phyloP scores from a whole-genome alignment of 2,329 filamentous ascomycete species.

The Grosmannia clavigera region DNA sequence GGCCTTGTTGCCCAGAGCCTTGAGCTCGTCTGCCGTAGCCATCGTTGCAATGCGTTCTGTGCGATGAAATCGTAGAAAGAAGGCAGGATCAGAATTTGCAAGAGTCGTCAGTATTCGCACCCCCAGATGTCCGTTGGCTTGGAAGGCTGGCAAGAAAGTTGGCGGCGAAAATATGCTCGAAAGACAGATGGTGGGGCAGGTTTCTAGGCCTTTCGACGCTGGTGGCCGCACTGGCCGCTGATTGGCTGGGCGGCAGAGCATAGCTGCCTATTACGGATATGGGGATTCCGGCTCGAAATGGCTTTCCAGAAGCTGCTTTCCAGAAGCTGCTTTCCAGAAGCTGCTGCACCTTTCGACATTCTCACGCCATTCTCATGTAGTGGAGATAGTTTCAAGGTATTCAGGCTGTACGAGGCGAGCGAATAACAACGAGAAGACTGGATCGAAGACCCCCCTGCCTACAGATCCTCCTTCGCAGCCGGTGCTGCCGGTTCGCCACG shows the following conservation, averaged over 20 bases:
- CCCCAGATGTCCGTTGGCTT: neutral
- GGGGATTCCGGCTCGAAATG: neutral
- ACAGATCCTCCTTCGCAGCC: constrained; percentile 5
- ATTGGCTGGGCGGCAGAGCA: neutral
- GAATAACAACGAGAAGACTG: neutral
- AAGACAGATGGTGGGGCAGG: constrained; percentile 5
- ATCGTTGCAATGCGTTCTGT: constrained; percentile 21
- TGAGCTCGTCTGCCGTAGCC: constrained; percentile 65
- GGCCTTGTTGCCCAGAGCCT: constrained; percentile 96
- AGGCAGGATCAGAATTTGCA: neutral
- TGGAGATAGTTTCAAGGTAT: neutral
- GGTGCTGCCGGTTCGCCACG: constrained; percentile 6
- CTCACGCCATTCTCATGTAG: neutral
- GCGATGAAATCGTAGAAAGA: neutral
- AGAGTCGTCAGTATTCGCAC: neutral
- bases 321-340: neutral
- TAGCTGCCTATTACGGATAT: neutral
- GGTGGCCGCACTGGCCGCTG: neutral
- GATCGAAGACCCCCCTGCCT: neutral
- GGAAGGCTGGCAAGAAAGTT: neutral
- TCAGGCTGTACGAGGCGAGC: too few species aligned
- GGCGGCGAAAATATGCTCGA: constrained; percentile 1
- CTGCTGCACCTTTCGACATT: neutral
- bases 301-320: neutral
- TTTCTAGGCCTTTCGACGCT: constrained; percentile 17